These are phyloP conservation scores for Sporisorium sorghi DNA, from an alignment of 1,284 basidiomycete species.

Conservation along the genomic window DNA sequence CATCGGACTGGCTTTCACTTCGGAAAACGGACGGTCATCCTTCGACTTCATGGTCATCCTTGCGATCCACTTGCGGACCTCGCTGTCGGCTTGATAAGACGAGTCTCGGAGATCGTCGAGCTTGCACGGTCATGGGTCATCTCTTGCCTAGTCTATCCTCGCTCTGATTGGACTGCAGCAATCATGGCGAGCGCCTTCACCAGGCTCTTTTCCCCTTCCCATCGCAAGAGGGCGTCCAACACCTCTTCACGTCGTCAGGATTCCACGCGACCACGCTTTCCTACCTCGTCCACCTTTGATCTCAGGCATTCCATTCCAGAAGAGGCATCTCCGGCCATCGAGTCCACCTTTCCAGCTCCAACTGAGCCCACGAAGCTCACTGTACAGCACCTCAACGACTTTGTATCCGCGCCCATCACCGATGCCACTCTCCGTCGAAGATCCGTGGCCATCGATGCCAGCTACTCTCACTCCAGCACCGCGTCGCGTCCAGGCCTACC, in stretches of 20 bases:
- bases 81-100: neutral
- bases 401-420: conserved; percentile 26
- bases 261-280: conserved; percentile 19
- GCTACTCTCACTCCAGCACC: conserved; percentile 2
- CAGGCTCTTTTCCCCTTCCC: conserved; percentile 32
- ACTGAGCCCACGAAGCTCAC: conserved; percentile 23
- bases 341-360: conserved; percentile 9
- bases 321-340: conserved; percentile 23
- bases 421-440: conserved; percentile 35
- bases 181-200: conserved; percentile 44
- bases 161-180: neutral
- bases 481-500: conserved; percentile 10
- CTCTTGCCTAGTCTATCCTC: neutral
- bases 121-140: conserved; percentile 6
- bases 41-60: neutral
- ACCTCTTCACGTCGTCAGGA: conserved; percentile 29
- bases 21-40: neutral
- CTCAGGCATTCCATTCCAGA: conserved; percentile 39
- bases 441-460: conserved; percentile 31
- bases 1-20: neutral
- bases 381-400: conserved; percentile 32
- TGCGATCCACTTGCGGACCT: neutral
- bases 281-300: conserved; percentile 35
- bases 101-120: neutral
- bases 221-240: conserved; percentile 30